Evolutionary conservation across 257 asterid genomes (phyloP), one percentile per base, ranked within the genome.

Genomic region (Nicotiana attenuata): DNA sequence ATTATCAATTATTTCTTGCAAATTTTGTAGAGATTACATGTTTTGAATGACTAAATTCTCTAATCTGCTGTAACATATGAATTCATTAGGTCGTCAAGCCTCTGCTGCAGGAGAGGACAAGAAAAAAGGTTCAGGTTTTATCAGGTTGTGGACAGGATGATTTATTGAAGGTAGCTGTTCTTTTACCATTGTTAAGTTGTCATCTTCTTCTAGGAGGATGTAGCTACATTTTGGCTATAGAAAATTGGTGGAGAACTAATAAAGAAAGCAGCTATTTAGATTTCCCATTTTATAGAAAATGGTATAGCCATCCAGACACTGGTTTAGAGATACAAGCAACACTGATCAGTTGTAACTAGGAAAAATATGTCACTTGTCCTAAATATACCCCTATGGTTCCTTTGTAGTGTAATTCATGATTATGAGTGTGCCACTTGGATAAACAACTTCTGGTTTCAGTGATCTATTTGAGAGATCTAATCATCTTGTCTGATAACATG

Each of bases 21-120:
- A 24, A 14, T 14, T 35, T 53, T 16, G 59, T 9, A 76, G 22
- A 45, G n/a, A 24, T 59, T 52, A 14, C n/a, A 45, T 5, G 3
- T 28, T 47, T 17, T 59, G 20, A n/a, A 50, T 35, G 13, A 26
- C 57, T 7, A 68, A 65, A 11, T 50, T 28, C 14, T n/a, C 33
- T 50, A 47, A 55, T 47, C 55, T 65, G 35, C 52, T 29, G 55
- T 64, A 10, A 84, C 71, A 45, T 41, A 28, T 78, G 41, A 52
- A 19, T 56, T 85, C 83, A 81, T 83, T 89, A 93, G 97, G 96
- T 90, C 55, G 93, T 93, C 76, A 91, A 88, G 87, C 96, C 97
- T 66, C 97, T 93, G 80, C 90, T 93, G 41, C 94, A 91, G 75
- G 96, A 93, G 90, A 90, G 96, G 85, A 93, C 96, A 20, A 87